A percentile compares a stretch with the other conserved stretches of the same genome.
These are phyloP conservation scores for Phytophthora sp. DNA, from an alignment of 352 stramenopile species.

Conservation along the genomic window DNA sequence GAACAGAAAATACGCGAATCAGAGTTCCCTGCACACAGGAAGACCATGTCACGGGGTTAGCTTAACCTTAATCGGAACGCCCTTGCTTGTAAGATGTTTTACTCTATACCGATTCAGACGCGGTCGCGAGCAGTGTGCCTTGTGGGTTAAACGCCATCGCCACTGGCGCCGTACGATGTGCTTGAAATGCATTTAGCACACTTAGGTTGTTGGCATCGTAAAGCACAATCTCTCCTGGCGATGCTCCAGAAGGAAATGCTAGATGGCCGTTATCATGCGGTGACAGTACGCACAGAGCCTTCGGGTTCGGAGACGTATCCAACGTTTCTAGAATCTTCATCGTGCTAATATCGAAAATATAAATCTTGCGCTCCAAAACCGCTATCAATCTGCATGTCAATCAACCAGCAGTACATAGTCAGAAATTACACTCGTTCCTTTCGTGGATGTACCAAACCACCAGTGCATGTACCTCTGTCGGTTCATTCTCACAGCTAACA, in stretches of 20 bases:
- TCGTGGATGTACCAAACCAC: too few relatives aligned
- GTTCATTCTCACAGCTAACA: constrained; percentile 92
- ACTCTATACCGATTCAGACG: constrained; percentile 89
- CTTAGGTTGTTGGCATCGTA: constrained; percentile 94
- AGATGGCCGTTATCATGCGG: constrained; percentile 88
- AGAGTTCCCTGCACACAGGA: constrained; percentile 89
- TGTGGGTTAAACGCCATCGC: constrained; percentile 90
- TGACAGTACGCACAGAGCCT: constrained; percentile 83
- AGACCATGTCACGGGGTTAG: not conserved
- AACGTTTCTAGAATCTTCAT: constrained; percentile 94
- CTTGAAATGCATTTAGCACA: constrained; percentile 92
- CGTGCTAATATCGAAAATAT: constrained; percentile 95
- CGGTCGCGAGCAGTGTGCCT: constrained; percentile 88
- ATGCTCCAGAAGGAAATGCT: constrained; percentile 82
- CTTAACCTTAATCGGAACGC: not conserved
- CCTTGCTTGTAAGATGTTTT: not conserved
- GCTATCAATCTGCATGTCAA: constrained; percentile 61
- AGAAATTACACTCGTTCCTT: too few relatives aligned
- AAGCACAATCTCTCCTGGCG: constrained; percentile 89
- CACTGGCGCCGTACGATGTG: constrained; percentile 85
- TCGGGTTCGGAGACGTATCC: constrained; percentile 89
- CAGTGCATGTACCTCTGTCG: constrained; percentile 87
- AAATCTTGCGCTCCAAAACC: constrained; percentile 89
- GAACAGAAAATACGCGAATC: constrained; percentile 97
- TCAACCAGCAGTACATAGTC: too few relatives aligned